These are phyloP conservation scores for Aspergillus nidulans DNA, from an alignment of 495 filamentous ascomycete genomes.

Conservation along the genomic window DNA sequence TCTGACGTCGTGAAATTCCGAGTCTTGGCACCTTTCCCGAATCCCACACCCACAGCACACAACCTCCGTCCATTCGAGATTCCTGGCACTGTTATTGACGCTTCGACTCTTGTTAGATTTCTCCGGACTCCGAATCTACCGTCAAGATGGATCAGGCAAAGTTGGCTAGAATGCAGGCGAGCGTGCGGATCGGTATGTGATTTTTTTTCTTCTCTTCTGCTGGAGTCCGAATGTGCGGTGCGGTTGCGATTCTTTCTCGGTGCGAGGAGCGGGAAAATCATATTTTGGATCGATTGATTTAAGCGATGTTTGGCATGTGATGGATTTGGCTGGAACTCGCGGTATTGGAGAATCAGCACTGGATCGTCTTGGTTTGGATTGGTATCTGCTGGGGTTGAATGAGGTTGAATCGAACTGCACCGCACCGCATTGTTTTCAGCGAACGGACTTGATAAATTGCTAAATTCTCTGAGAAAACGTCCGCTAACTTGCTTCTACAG, in stretches of 20 bases:
- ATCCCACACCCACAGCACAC: slow-evolving; percentile 13
- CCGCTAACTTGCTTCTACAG: slow-evolving; percentile 4
- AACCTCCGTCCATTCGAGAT: slow-evolving; percentile 2
- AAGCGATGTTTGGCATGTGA: background rate
- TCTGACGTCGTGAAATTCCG: slow-evolving; percentile 14
- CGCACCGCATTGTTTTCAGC: background rate
- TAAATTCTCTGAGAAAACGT: background rate
- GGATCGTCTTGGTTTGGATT: background rate
- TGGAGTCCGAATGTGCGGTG: slow-evolving; percentile 7
- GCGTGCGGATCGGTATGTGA: slow-evolving; percentile 52
- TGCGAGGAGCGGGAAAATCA: background rate
- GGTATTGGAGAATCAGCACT: background rate
- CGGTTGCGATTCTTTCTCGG: background rate
- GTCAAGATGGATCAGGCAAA: slow-evolving; percentile 55
- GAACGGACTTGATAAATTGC: background rate
- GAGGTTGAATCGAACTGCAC: background rate
- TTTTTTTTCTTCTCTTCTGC: slow-evolving; percentile 10
- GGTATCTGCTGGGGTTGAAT: background rate
- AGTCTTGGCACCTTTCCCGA: slow-evolving; percentile 5
- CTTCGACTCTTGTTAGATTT: slow-evolving; percentile 12
- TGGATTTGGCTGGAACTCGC: background rate
- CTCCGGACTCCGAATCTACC: slow-evolving; percentile 20
- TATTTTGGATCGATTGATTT: background rate
- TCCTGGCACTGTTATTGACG: slow-evolving; percentile 15
- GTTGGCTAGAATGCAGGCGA: slow-evolving; percentile 53